Evolutionary conservation across 441 rosid genomes (phyloP), one percentile per base, ranked within the genome.

Genomic region (Sinapis alba): DNA sequence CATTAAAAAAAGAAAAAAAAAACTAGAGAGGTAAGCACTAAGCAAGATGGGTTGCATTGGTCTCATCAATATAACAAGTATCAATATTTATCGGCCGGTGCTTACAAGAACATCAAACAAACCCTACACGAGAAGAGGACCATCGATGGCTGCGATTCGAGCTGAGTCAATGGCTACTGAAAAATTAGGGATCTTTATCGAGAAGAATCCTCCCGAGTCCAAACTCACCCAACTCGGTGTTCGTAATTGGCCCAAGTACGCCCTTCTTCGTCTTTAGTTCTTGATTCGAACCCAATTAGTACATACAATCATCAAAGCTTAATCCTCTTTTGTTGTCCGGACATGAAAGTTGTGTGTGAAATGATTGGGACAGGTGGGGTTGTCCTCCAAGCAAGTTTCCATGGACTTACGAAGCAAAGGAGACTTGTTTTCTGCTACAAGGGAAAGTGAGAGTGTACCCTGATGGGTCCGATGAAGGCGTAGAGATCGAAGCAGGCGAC

Each of bases 331-430:
- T 13, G 16, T 26, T 61, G 9, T 13, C 20, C 8, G 3, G n/a
- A 65, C 26, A 50, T 21, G 13, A 59, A 70, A 70, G 68, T 16
- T 2, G 30, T 57, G 38, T 6, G 13, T 41, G 15, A 51, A 59
- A 60, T 62, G n/a, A 23, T 41, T 41, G 61, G 19, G 7, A 54
- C 75, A 94, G 98, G 83, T 91, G 96, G 98, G 96, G 96, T 74
- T 90, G 94, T 69, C 88, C 92, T 80, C 94, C 96, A 12, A 90
- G 96, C 83, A 94, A 94, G 85, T 91, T 91, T 73, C 94, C 96
- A 15, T 94, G 95, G 95, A 89, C 95, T 23, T 89, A 90, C 53
- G 28, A 57, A 45, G 80, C 87, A 9, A 90, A 81, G 75, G 98
- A 90, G 89, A 93, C 91, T 7, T 88, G 93, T 80, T 93, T 76